Percentiles rank a stretch among this genome's conserved stretches.
Evolutionary conservation across 139 green algal genomes (phyloP).

Genomic region (Closterium sp.): DNA sequence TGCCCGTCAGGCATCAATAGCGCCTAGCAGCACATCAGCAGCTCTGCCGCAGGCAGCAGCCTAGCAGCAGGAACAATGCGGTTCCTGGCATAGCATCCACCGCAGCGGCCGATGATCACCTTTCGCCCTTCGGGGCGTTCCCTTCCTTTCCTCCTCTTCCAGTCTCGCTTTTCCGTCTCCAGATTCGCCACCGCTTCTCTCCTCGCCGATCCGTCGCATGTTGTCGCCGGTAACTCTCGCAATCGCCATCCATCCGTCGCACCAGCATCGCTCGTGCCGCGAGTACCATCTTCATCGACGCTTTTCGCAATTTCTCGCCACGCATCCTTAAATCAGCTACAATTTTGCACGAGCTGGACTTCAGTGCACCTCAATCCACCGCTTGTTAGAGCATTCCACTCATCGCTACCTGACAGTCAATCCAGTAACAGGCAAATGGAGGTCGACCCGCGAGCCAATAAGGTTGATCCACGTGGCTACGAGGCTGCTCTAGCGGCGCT

Average conservation of each 20-base stretch:
- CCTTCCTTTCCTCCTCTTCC: background rate
- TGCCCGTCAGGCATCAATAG: background rate
- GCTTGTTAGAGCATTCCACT: background rate
- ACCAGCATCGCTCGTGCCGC: background rate
- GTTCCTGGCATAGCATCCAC: background rate
- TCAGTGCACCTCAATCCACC: background rate
- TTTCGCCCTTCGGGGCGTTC: background rate
- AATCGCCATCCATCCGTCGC: background rate
- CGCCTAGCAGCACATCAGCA: background rate
- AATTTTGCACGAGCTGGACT: background rate
- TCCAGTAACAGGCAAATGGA: background rate
- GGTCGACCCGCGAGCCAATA: background rate
- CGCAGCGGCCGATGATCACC: background rate
- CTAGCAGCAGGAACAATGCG: background rate
- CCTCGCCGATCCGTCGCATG: background rate
- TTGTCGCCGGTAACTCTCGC: background rate
- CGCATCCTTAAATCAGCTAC: no score
- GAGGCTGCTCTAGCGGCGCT: constrained; percentile 25
- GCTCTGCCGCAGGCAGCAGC: background rate
- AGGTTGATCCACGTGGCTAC: constrained; percentile 2
- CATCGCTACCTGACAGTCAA: background rate
- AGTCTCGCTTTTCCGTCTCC: background rate
- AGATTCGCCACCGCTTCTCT: background rate
- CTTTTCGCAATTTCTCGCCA: background rate
- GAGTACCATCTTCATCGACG: background rate